Conservation (phyloP, 2,329 filamentous ascomycete species). For the Xylariales sp. region DNA sequence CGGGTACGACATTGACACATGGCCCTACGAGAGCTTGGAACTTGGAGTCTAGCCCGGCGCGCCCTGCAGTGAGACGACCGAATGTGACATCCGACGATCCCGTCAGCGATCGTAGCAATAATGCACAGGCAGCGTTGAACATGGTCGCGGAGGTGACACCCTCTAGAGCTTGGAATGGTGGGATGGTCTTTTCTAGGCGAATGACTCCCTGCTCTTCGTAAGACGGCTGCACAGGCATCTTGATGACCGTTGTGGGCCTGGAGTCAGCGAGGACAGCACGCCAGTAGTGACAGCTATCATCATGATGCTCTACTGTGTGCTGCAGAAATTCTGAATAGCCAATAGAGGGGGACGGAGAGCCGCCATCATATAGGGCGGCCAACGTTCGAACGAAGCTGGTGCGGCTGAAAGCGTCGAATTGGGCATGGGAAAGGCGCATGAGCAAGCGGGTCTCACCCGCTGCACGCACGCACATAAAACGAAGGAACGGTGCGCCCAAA, state of each 20-base stretch:
- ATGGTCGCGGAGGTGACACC: neutral
- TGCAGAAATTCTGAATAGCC: neutral
- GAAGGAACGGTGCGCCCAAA: neutral
- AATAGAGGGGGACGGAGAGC: neutral
- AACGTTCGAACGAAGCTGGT: neutral
- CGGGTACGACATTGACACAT: neutral
- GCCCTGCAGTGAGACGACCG: neutral
- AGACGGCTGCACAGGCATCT: neutral
- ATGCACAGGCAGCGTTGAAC: neutral
- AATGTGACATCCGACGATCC: neutral
- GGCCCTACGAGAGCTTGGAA: neutral
- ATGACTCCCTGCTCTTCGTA: neutral
- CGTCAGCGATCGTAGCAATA: neutral
- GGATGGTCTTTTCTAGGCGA: neutral
- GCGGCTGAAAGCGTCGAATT: neutral
- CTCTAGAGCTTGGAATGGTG: neutral
- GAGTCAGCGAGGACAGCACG: neutral
- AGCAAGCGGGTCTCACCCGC: neutral
- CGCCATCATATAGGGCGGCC: neutral
- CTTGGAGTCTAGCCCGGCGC: neutral
- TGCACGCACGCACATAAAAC: neutral
- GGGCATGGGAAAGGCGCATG: neutral
- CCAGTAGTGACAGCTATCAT: neutral
- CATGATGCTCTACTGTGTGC: neutral
- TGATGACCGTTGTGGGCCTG: neutral